Evolutionary conservation across 371 early-diverging fungal genomes (phyloP).

Genomic region (Rhizomucor miehei): DNA sequence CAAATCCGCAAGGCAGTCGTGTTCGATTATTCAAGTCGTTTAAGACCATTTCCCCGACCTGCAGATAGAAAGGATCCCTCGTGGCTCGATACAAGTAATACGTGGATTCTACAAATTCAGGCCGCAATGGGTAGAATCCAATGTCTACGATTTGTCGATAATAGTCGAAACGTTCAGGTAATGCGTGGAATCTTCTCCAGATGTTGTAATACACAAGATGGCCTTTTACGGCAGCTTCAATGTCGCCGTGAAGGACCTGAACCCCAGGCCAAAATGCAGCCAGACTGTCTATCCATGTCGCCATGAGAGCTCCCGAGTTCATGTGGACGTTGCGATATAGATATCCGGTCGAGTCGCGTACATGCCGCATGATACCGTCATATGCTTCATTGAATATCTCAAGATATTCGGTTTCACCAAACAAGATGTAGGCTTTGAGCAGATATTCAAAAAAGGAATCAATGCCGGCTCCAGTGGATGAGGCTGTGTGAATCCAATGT

Average conservation of each 20-base stretch:
- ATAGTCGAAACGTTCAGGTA: slow-evolving; percentile 89
- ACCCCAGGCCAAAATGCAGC: slow-evolving; percentile 93
- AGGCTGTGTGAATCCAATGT: slow-evolving; percentile 68
- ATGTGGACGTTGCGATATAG: slow-evolving; percentile 87
- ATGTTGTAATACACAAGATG: slow-evolving; percentile 83
- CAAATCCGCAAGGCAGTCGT: slow-evolving; percentile 85
- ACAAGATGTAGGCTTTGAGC: slow-evolving; percentile 83
- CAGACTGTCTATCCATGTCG: slow-evolving; percentile 87
- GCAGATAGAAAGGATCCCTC: slow-evolving; percentile 83
- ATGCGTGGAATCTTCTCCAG: slow-evolving; percentile 79
- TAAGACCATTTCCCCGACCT: slow-evolving; percentile 85
- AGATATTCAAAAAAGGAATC: slow-evolving; percentile 95
- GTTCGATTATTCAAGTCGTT: slow-evolving; percentile 72
- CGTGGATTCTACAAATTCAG: slow-evolving; percentile 93
- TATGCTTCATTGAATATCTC: slow-evolving; percentile 84
- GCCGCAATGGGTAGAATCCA: slow-evolving; percentile 82
- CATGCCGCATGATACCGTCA: slow-evolving; percentile 57
- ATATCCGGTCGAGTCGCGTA: slow-evolving; percentile 72
- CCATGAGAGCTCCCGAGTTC: slow-evolving; percentile 60
- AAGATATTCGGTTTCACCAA: slow-evolving; percentile 78
- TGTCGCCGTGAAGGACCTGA: slow-evolving; percentile 80
- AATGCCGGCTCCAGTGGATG: slow-evolving; percentile 87
- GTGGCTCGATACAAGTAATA: slow-evolving; percentile 92
- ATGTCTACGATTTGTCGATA: slow-evolving; percentile 58
- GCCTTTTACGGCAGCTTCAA: slow-evolving; percentile 74